Conservation (phyloP, 305 asterid genomes). For the Solanum hybrid region DNA sequence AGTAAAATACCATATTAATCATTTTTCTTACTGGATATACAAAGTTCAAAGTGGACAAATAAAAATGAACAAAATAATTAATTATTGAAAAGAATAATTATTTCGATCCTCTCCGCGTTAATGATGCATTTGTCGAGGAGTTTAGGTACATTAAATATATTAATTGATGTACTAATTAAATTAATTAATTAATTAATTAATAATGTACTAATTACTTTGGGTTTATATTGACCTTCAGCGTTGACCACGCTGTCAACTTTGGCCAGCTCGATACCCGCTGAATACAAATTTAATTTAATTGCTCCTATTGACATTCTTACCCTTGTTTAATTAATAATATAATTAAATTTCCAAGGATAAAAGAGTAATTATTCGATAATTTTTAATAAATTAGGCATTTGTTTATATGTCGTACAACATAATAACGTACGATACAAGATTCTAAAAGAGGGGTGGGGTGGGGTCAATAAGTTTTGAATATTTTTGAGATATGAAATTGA, state of each 20-base stretch:
- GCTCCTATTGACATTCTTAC: neutral
- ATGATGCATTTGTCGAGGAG: too few species aligned
- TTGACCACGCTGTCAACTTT: slow-evolving; percentile 1
- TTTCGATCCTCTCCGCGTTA: too few species aligned
- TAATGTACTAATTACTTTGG: neutral
- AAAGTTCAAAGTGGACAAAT: neutral
- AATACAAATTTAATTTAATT: neutral
- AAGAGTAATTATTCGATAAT: neutral
- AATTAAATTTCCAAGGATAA: neutral
- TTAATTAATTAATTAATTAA: neutral
- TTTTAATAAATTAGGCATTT: neutral
- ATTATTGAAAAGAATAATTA: too few species aligned
- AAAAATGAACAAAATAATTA: too few species aligned
- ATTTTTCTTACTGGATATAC: neutral
- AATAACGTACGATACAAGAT: neutral
- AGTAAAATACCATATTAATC: neutral
- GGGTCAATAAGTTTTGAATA: neutral
- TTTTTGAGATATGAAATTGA: neutral
- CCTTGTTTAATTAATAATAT: neutral
- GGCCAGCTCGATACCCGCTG: neutral
- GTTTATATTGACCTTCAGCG: neutral
- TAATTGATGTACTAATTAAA: too few species aligned
- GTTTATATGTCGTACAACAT: neutral
- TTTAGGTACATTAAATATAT: too few species aligned
- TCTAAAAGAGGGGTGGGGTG: neutral